These are phyloP conservation scores for Lophiostoma macrostomum DNA, from an alignment of 495 filamentous ascomycete species.

Conservation along the genomic window DNA sequence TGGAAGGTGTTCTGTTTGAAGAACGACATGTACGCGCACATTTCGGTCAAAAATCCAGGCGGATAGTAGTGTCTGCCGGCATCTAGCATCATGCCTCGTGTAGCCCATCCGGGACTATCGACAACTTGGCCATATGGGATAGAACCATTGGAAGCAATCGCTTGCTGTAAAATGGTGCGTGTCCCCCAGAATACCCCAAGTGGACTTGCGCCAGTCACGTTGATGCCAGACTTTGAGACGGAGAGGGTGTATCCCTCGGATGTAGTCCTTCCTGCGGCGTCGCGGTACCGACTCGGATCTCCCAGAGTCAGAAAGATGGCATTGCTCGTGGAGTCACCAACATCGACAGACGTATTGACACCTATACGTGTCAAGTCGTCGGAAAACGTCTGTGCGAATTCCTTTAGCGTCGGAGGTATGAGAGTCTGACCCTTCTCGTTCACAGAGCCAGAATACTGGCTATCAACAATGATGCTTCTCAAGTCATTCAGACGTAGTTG, in stretches of 20 bases:
- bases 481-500: neutral
- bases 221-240: constrained; percentile 42
- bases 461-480: constrained; percentile 43
- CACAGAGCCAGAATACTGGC: constrained; percentile 39
- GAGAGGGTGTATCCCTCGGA: constrained; percentile 49
- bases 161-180: constrained; percentile 49
- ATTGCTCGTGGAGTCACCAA: constrained; percentile 19
- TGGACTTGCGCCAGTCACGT: constrained; percentile 50
- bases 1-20: constrained; percentile 58
- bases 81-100: constrained; percentile 51
- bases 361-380: constrained; percentile 41
- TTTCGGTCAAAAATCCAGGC: constrained; percentile 49
- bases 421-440: constrained; percentile 47
- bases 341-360: constrained; percentile 33
- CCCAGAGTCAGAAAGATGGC: constrained; percentile 48
- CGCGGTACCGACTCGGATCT: constrained; percentile 42
- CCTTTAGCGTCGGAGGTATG: constrained; percentile 47
- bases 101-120: constrained; percentile 51
- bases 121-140: constrained; percentile 39
- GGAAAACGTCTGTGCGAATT: constrained; percentile 47
- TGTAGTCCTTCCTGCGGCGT: constrained; percentile 45
- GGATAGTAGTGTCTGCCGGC: constrained; percentile 52
- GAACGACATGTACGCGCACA: constrained; percentile 53
- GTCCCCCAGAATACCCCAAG: constrained; percentile 55
- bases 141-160: constrained; percentile 38